Evolutionary conservation across 106 monocot genomes (phyloP).

Genomic region (Hemerocallis citrina): DNA sequence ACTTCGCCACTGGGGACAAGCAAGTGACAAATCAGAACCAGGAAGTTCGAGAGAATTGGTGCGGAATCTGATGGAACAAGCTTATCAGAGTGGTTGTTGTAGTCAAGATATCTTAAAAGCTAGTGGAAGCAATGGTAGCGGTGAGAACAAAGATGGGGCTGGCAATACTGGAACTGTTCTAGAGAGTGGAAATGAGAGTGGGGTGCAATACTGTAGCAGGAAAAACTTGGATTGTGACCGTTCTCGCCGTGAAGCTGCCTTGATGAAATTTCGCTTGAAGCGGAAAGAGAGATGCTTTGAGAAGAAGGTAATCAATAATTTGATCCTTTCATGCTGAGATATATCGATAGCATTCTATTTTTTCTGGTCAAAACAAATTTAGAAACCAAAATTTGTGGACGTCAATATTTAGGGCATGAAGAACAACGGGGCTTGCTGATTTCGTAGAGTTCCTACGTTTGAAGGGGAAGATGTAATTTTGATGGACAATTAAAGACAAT

Average conservation of each 20-base stretch:
- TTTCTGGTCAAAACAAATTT: too few species aligned
- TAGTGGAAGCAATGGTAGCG: slow-evolving; percentile 27
- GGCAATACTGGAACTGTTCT: slow-evolving; percentile 10
- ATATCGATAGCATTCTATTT: too few species aligned
- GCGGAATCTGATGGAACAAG: slow-evolving; percentile 9
- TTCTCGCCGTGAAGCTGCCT: slow-evolving; percentile 77
- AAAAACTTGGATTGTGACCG: slow-evolving; percentile 16
- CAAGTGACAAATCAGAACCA: slow-evolving; percentile 11
- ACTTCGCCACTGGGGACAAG: slow-evolving; percentile 5
- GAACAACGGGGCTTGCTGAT: too few species aligned
- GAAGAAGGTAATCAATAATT: slow-evolving; percentile 69
- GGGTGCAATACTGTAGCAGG: slow-evolving; percentile 24
- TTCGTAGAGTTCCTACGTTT: too few species aligned
- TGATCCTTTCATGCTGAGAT: too few species aligned
- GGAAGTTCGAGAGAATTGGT: slow-evolving; percentile 11
- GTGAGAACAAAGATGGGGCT: slow-evolving; percentile 19
- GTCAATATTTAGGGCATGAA: too few species aligned
- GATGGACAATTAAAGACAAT: too few species aligned
- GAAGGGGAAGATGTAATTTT: too few species aligned
- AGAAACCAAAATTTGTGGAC: too few species aligned
- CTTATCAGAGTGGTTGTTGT: slow-evolving; percentile 27
- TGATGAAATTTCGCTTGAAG: slow-evolving; percentile 81
- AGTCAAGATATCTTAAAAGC: slow-evolving; percentile 31
- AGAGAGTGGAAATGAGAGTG: slow-evolving; percentile 42
- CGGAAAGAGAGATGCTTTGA: slow-evolving; percentile 90